These are phyloP conservation scores for Hanseniaspora sp. DNA, from an alignment of 1,139 yeast species.

Conservation along the genomic window DNA sequence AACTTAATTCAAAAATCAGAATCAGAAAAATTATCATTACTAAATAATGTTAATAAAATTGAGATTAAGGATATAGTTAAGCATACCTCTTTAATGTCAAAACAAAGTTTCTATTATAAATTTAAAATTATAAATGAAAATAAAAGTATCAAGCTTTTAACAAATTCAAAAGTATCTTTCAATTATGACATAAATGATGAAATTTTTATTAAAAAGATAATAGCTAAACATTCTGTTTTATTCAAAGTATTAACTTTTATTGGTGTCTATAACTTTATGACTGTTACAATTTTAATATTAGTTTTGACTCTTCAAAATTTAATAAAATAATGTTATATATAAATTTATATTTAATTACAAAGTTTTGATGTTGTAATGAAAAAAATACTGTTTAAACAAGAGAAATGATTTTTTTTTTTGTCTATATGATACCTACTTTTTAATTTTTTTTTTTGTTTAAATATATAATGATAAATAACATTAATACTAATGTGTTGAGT, in stretches of 20 bases:
- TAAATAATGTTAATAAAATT: background rate
- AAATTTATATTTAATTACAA: too few species aligned
- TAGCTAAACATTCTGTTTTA: constrained; percentile 1
- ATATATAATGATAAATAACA: constrained; percentile 1
- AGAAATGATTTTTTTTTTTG: background rate
- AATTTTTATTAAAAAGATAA: background rate
- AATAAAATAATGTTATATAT: background rate
- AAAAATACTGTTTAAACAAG: background rate
- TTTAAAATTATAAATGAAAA: background rate
- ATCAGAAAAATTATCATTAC: background rate
- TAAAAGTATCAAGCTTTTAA: background rate
- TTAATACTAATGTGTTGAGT: constrained; percentile 65
- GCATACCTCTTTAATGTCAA: background rate
- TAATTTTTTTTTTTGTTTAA: constrained; percentile 3
- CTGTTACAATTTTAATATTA: background rate
- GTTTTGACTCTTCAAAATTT: background rate
- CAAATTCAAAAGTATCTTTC: constrained; percentile 4
- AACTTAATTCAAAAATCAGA: background rate
- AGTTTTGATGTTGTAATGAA: background rate
- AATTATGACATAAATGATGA: constrained; percentile 7
- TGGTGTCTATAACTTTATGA: background rate
- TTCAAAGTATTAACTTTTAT: background rate
- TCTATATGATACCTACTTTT: background rate
- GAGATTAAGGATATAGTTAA: background rate
- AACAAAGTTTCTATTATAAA: background rate